These are phyloP conservation scores for Solanum corneliomulleri DNA, from an alignment of 257 asterid genomes.

Conservation along the genomic window DNA sequence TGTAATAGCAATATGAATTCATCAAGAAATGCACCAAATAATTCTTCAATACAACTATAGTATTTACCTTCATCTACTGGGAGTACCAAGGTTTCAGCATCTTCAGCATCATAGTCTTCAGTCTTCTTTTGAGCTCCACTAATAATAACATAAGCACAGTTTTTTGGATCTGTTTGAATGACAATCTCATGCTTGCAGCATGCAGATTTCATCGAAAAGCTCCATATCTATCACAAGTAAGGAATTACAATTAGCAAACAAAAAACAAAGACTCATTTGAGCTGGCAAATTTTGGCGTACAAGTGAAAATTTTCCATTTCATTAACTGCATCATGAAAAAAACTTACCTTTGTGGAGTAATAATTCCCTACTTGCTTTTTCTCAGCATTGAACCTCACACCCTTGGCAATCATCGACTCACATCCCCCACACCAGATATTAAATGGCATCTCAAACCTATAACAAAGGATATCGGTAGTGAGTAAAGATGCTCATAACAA, in stretches of 20 bases:
- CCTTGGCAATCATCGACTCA: conserved; percentile 97
- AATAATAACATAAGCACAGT: conserved; percentile 61
- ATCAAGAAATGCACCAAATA: background rate
- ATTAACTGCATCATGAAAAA: background rate
- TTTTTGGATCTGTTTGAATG: conserved; percentile 87
- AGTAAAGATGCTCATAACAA: background rate
- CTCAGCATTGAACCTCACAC: conserved; percentile 97
- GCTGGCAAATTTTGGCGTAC: background rate
- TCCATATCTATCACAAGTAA: conserved; percentile 64
- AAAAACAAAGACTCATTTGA: background rate
- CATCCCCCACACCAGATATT: conserved; percentile 99
- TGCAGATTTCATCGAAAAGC: conserved; percentile 88
- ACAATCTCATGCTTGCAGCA: conserved; percentile 93
- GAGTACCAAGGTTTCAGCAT: conserved; percentile 81
- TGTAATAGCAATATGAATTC: background rate
- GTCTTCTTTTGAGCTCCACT: conserved; percentile 76
- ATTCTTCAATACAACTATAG: background rate
- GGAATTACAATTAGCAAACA: background rate
- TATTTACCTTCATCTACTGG: conserved; percentile 72
- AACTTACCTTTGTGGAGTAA: conserved; percentile 75
- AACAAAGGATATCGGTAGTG: background rate
- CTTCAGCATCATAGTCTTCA: conserved; percentile 89
- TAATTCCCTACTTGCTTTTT: conserved; percentile 97
- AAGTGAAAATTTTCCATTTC: background rate
- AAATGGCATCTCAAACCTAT: conserved; percentile 95